These are phyloP conservation scores for Emericellopsis atlantica DNA, from an alignment of 2,329 filamentous ascomycete species.

Conservation along the genomic window DNA sequence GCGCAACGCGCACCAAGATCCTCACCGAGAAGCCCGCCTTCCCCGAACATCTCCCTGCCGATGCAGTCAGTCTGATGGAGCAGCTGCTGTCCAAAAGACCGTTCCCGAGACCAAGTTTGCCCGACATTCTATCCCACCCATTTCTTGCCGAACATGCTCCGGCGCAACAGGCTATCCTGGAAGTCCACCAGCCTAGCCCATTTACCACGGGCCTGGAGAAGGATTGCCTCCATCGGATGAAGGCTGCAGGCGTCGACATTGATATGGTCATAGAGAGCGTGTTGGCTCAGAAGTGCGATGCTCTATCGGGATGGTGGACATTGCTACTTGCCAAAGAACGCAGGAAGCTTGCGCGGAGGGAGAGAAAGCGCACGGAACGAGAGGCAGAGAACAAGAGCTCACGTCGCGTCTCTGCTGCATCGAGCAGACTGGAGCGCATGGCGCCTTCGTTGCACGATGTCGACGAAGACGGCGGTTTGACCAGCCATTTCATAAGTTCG, in stretches of 20 bases:
- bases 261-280: slow-evolving; percentile 94
- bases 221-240: slow-evolving; percentile 84
- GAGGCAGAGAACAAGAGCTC: slow-evolving; percentile 72
- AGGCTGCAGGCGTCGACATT: slow-evolving; percentile 83
- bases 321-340: slow-evolving; percentile 89
- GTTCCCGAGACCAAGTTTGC: slow-evolving; percentile 64
- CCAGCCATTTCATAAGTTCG: slow-evolving; percentile 34
- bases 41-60: slow-evolving; percentile 65
- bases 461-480: slow-evolving; percentile 56
- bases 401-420: slow-evolving; percentile 76
- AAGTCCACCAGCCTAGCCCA: slow-evolving; percentile 64
- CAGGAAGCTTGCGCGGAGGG: slow-evolving; percentile 67
- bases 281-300: slow-evolving; percentile 76
- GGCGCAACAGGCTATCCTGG: slow-evolving; percentile 79
- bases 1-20: slow-evolving; percentile 72
- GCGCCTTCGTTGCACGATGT: slow-evolving; percentile 67
- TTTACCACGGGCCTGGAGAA: slow-evolving; percentile 84
- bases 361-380: slow-evolving; percentile 73
- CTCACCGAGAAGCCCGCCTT: slow-evolving; percentile 76
- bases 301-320: slow-evolving; percentile 91
- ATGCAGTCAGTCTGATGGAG: slow-evolving; percentile 67
- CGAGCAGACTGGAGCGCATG: slow-evolving; percentile 71
- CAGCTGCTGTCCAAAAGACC: slow-evolving; percentile 83
- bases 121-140: slow-evolving; percentile 77
- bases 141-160: slow-evolving; percentile 82